Evolutionary conservation across 1,284 basidiomycete species (phyloP).

Genomic region (Ustanciosporium gigantosporum): DNA sequence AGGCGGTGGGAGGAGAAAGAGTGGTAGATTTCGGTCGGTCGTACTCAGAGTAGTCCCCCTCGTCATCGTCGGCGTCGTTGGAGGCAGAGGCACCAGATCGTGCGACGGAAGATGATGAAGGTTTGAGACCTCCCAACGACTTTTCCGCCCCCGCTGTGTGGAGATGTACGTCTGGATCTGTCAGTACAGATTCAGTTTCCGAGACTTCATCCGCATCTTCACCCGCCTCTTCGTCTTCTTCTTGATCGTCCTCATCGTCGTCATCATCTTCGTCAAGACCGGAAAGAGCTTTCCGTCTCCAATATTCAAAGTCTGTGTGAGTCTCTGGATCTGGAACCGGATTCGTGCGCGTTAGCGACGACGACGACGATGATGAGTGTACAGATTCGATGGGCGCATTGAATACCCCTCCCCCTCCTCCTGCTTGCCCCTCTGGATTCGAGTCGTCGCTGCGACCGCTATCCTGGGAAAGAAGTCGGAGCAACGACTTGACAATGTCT

Average conservation of each 20-base stretch:
- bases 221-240: not conserved
- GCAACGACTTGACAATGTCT: constrained; percentile 11
- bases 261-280: constrained; percentile 3
- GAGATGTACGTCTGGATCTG: constrained; percentile 23
- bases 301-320: constrained; percentile 6
- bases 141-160: not conserved
- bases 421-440: too few relatives aligned
- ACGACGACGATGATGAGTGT: not conserved
- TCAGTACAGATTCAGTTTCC: constrained; percentile 21
- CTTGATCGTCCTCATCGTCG: not conserved
- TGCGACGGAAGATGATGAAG: too few relatives aligned
- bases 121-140: not conserved
- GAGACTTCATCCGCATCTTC: constrained; percentile 6
- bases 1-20: not conserved
- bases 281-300: constrained; percentile 9
- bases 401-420: too few relatives aligned
- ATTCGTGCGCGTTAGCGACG: too few relatives aligned
- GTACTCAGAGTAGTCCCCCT: constrained; percentile 18
- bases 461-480: not conserved
- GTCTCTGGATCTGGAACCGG: too few relatives aligned
- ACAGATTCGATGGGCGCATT: not conserved
- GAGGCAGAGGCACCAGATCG: too few relatives aligned
- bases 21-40: too few relatives aligned
- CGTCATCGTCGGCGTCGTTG: not conserved
- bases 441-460: too few relatives aligned